These are phyloP conservation scores for Wickerhamiella parazyma DNA, from an alignment of 805 yeast species.

Conservation along the genomic window DNA sequence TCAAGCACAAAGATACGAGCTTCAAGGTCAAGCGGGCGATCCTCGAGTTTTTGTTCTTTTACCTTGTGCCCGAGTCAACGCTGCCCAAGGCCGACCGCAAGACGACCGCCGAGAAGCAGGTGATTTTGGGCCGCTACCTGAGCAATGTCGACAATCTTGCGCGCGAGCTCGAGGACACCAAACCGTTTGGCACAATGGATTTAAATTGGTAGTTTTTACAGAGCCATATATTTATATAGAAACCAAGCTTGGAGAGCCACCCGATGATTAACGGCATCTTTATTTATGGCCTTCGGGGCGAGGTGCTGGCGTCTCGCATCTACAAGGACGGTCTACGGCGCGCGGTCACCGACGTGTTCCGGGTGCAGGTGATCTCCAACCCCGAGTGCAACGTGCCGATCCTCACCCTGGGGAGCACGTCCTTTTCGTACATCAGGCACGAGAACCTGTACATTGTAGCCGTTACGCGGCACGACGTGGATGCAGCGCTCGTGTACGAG, in stretches of 20 bases:
- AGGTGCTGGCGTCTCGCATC: constrained; percentile 60
- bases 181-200: constrained; percentile 38
- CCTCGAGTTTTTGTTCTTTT: constrained; percentile 56
- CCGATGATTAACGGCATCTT: constrained; percentile 74
- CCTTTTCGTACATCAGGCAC: constrained; percentile 63
- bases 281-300: constrained; percentile 68
- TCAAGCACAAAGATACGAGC: constrained; percentile 29
- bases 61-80: constrained; percentile 46
- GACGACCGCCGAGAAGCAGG: constrained; percentile 34
- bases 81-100: constrained; percentile 22
- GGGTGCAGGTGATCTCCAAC: constrained; percentile 78
- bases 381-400: constrained; percentile 53
- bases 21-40: constrained; percentile 48
- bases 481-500: constrained; percentile 68
- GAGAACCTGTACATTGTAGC: constrained; percentile 67
- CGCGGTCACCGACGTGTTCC: constrained; percentile 71
- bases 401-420: constrained; percentile 81
- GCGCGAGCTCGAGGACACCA: constrained; percentile 32
- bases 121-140: constrained; percentile 30
- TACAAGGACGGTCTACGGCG: constrained; percentile 65
- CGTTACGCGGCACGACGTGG: constrained; percentile 79
- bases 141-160: constrained; percentile 36
- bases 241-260: background rate
- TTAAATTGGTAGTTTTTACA: constrained; percentile 32
- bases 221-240: background rate